These are phyloP conservation scores for Agrocybe chaxingu DNA, from an alignment of 768 basidiomycete species.

Conservation along the genomic window DNA sequence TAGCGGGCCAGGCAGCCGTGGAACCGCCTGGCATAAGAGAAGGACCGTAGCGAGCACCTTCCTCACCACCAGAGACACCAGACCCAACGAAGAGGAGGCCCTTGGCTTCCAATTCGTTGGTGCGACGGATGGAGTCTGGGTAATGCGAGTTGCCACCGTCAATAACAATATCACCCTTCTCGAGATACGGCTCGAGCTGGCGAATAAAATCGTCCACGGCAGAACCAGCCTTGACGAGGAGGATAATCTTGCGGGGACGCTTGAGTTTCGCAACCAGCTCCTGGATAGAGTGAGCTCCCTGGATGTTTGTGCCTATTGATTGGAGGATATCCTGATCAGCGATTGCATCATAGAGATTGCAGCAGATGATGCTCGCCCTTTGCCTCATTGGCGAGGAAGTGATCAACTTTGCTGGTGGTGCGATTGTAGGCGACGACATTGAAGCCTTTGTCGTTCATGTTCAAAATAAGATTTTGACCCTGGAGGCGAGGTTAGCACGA, in stretches of 20 bases:
- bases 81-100: slow-evolving; percentile 97
- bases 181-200: slow-evolving; percentile 86
- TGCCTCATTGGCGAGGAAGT: slow-evolving; percentile 94
- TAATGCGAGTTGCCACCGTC: slow-evolving; percentile 99
- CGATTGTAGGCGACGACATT: slow-evolving; percentile 97
- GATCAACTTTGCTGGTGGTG: slow-evolving; percentile 92
- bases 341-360: slow-evolving; percentile 13
- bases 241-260: slow-evolving; percentile 93
- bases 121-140: slow-evolving; percentile 95
- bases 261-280: slow-evolving; percentile 93
- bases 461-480: slow-evolving; percentile 97
- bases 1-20: slow-evolving; percentile 88
- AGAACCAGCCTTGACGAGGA: slow-evolving; percentile 96
- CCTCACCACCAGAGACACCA: slow-evolving; percentile 99
- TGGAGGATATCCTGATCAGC: slow-evolving; percentile 11
- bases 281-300: slow-evolving; percentile 91
- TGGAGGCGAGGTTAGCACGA: slow-evolving; percentile 26
- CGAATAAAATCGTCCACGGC: slow-evolving; percentile 96
- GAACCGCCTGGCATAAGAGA: slow-evolving; percentile 99
- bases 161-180: slow-evolving; percentile 97
- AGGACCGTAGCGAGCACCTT: slow-evolving; percentile 95
- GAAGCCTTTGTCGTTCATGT: slow-evolving; percentile 99
- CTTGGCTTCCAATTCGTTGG: slow-evolving; percentile 89
- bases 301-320: slow-evolving; percentile 81
- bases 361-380: slow-evolving; percentile 63